Base-by-base conservation (phyloP, 345 rosid species). In the Ricinus communis region DNA sequence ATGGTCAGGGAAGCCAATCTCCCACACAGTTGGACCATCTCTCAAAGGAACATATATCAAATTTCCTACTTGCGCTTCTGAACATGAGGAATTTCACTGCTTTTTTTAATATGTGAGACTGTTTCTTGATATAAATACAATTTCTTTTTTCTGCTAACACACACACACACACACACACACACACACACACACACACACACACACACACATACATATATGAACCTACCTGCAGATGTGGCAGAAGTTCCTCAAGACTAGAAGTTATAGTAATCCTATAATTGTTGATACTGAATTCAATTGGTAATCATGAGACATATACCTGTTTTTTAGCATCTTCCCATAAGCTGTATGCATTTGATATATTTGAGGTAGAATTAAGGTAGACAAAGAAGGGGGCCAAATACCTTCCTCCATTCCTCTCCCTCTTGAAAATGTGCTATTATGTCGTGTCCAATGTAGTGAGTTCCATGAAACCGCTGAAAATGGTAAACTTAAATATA, bases 361-460 rank as follows among this genome's bases (percentile, higher is more conserved):
- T 57, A 30, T 71, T 53, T 27, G 66, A 40, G 22, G 79, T 78
- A 19, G 84, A 83, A 76, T 83, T 83, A 19, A 83, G 71, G 71
- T 78, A 83, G n/a, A 80, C 62, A 4, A 78, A 80, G 73, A 83
- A 30, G 8, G 86, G 38, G 82, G 33, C 84, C 82, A 5, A 83
- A 75, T 15, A 81, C 84, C 57, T 83, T 83, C 67, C 71, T 78
- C 87, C 87, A 83, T 15, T 66, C 64, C 72, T 81, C 87, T 53
- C 77, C 82, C 43, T 76, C 79, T 71, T 57, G 60, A 62, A 83
- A 83, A 24, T 78, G 77, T 53, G 82, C 77, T 54, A 73, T 0
- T 30, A 76, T 74, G 25, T 76, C 82, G 13, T 74, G 75, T 15
- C 84, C 84, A 49, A 73, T 76, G 25, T 68, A 81, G 51, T 78